Conservation (phyloP, 2,329 filamentous ascomycete species). For the Fusarium nematophilum region DNA sequence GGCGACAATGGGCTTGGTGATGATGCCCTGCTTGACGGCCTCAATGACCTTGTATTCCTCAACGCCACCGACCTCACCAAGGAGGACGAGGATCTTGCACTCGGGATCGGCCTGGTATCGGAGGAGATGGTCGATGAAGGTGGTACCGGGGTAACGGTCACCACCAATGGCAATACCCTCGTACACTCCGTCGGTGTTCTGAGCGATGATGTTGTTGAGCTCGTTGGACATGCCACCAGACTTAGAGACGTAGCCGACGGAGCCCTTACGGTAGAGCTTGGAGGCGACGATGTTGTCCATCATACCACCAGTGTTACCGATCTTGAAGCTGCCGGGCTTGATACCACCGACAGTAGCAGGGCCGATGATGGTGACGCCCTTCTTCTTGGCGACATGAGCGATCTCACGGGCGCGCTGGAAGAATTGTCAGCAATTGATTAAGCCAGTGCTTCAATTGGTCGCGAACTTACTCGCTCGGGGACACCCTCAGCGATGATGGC, state of each 20-base stretch:
- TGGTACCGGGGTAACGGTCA: constrained; percentile 98
- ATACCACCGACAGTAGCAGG: constrained; percentile 99
- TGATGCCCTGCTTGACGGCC: constrained; percentile 91
- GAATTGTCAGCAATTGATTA: constrained; percentile 20
- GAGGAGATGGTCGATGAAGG: constrained; percentile 98
- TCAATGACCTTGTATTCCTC: constrained; percentile 99
- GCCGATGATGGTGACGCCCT: constrained; percentile 98
- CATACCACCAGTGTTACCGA: constrained; percentile 99
- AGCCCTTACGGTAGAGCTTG: constrained; percentile 99
- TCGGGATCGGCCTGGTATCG: constrained; percentile 96
- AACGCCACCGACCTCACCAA: constrained; percentile 98
- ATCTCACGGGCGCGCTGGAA: constrained; percentile 93
- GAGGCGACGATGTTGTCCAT: constrained; percentile 99
- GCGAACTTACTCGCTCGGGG: constrained; percentile 84
- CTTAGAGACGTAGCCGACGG: constrained; percentile 99
- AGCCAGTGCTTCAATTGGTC: constrained; percentile 10
- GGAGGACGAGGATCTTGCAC: constrained; percentile 95
- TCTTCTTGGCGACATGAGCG: constrained; percentile 94
- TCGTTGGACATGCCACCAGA: constrained; percentile 99
- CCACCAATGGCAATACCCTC: constrained; percentile 99
- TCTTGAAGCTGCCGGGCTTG: constrained; percentile 99
- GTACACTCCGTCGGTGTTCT: constrained; percentile 97
- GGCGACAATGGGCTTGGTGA: constrained; percentile 98
- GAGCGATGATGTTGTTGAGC: constrained; percentile 98
- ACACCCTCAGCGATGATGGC: constrained; percentile 99